Percentiles rank a stretch among this genome's conserved stretches.
Conservation (phyloP, 345 rosid genomes). For the Bruguiera parviflora region DNA sequence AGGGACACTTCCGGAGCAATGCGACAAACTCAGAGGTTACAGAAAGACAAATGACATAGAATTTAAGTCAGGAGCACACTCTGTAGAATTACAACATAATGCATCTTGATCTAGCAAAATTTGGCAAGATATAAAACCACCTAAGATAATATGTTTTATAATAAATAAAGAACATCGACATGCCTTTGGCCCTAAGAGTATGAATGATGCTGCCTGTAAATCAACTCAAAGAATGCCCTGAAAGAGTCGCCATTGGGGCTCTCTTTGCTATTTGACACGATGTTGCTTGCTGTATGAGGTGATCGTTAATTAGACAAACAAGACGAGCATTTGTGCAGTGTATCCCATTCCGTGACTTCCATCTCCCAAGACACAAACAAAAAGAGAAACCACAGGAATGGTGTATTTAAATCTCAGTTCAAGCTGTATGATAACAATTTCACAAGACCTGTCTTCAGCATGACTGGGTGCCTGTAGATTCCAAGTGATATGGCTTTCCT, state of each 20-base stretch:
- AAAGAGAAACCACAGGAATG: not conserved
- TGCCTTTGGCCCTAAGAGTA: too few relatives aligned
- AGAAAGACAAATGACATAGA: too few relatives aligned
- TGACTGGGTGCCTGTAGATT: constrained; percentile 1
- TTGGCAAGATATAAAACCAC: not conserved
- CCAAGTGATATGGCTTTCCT: not conserved
- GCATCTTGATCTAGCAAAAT: not conserved
- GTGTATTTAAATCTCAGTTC: constrained; percentile 7
- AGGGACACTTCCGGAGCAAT: too few relatives aligned
- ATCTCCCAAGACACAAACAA: not conserved
- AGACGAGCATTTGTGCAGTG: not conserved
- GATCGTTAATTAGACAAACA: not conserved
- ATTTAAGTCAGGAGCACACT: too few relatives aligned
- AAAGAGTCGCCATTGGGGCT: not conserved
- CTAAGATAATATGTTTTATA: not conserved
- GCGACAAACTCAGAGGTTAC: too few relatives aligned
- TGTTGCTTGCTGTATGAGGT: not conserved
- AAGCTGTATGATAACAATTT: not conserved
- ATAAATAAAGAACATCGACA: not conserved
- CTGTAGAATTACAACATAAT: not conserved
- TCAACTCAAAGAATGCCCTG: not conserved
- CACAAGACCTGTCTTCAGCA: not conserved
- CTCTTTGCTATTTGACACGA: not conserved
- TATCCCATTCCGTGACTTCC: not conserved
- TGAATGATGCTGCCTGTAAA: too few relatives aligned